Evolutionary conservation across 148 eudicot genomes (phyloP).

Genomic region (Heliamphora exappendiculata): DNA sequence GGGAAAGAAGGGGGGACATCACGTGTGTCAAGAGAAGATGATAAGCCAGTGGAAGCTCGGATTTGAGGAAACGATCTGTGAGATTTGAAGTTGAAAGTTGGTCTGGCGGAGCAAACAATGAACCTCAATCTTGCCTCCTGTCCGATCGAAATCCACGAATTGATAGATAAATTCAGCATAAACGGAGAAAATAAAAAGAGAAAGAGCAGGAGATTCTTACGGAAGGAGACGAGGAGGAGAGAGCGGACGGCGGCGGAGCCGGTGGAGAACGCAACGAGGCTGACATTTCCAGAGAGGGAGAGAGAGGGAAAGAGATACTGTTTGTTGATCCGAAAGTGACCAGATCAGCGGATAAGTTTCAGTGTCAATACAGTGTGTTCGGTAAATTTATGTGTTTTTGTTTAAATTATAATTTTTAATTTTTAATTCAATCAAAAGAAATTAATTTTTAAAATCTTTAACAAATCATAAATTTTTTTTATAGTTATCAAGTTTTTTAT

Average conservation of each 20-base stretch:
- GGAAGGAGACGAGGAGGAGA: slow-evolving; percentile 24
- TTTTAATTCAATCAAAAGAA: no score
- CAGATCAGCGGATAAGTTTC: no score
- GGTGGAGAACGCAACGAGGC: slow-evolving; percentile 29
- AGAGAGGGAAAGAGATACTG: neutral
- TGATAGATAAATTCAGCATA: neutral
- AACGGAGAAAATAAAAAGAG: neutral
- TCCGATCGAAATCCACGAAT: slow-evolving; percentile 6
- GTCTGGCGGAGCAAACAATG: slow-evolving; percentile 23
- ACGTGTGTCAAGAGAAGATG: slow-evolving; percentile 53
- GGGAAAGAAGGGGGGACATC: slow-evolving; percentile 26
- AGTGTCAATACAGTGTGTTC: no score
- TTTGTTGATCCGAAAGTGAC: no score
- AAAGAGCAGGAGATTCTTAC: slow-evolving; percentile 7
- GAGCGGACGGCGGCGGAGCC: slow-evolving; percentile 24
- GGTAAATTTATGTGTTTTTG: no score
- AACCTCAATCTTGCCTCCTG: slow-evolving; percentile 38
- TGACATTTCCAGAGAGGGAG: slow-evolving; percentile 20
- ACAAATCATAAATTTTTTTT: no score
- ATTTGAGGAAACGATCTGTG: slow-evolving; percentile 41
- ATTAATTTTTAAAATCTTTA: no score
- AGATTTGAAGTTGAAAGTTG: slow-evolving; percentile 26
- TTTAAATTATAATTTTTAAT: no score
- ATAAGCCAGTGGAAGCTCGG: slow-evolving; percentile 46
- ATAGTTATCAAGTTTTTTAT: no score